Base-by-base conservation (phyloP, 139 green algal genomes). In the Picochlorum sp. region DNA sequence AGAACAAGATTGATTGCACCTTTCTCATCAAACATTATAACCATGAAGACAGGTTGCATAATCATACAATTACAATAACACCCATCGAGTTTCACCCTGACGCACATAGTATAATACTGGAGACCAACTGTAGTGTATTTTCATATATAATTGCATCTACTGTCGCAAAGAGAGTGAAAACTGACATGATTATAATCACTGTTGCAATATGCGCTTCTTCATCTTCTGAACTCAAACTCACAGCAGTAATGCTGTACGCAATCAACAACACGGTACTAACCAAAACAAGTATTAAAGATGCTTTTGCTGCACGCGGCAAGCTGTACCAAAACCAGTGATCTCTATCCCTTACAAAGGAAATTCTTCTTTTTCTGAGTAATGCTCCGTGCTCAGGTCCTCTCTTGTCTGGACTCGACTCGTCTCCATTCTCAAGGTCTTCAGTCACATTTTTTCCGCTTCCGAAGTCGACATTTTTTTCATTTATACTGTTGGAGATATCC, bases 141-240 rank as follows among this genome's bases (percentile, higher is more conserved):
- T 72, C 64, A 25, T 65, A 65, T 3, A 72, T 53, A 20, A 72
- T 33, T 14, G 64, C 64, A 33, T 72, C 64, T 9, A 43, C 33
- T 33, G 64, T 47, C 24, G 47, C 55, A 47, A 41, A 61, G 10
- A 67, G 2, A 3, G 63, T 50, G 37, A 72, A 72, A 14, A 72
- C 7, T 1, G 57, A 45, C 16, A 51, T 60, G 43, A 72, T 53
- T 16, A 72, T 41, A 33, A 67, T 72, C 37, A 33, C 59, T 20
- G 61, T 40, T 5, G 57, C 47, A 44, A 72, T 65, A 49, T 72
- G 64, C 3, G 61, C 33, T 30, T 67, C 64, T 30, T 72, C 64
- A 36, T 67, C 63, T 14, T 59, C n/a, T 16, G 52, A 59, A 26
- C 52, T 59, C 26, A 59, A 50, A 33, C 41, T 40, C 3, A 70